phyloP scores from a whole-genome alignment of 352 stramenopile species.

The Phytopythium cucurbitacearum region DNA sequence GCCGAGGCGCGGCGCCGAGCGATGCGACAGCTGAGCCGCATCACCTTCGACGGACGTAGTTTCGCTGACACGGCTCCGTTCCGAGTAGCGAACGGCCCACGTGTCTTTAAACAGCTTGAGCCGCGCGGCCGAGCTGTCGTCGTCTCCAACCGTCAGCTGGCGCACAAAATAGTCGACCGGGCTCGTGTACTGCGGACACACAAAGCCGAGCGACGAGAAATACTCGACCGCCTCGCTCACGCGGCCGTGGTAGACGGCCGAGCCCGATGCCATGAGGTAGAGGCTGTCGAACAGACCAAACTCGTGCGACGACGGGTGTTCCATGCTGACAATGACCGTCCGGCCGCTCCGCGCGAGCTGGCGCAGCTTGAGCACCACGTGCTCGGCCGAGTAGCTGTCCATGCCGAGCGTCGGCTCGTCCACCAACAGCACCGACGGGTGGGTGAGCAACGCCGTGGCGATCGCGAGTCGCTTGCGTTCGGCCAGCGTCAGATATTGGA shows the following conservation, averaged over 20 bases:
- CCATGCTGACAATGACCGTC: slow-evolving; percentile 88
- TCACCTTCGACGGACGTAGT: slow-evolving; percentile 1
- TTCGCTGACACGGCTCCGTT: slow-evolving; percentile 8
- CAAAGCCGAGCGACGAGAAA: slow-evolving; percentile 45
- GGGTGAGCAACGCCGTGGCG: slow-evolving; percentile 72
- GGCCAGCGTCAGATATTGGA: slow-evolving; percentile 18
- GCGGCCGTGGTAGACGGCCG: slow-evolving; percentile 54
- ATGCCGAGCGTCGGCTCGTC: slow-evolving; percentile 80
- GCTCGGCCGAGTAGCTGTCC: slow-evolving; percentile 55
- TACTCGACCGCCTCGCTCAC: slow-evolving; percentile 43
- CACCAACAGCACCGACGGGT: slow-evolving; percentile 78
- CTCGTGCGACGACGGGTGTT: slow-evolving; percentile 70
- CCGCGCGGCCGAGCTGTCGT: slow-evolving; percentile 20
- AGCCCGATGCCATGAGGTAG: slow-evolving; percentile 47
- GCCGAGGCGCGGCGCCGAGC: slow-evolving; percentile 7
- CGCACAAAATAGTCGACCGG: slow-evolving; percentile 66
- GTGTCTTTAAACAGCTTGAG: slow-evolving; percentile 28
- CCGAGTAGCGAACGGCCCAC: slow-evolving; percentile 33
- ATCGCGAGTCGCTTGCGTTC: slow-evolving; percentile 83
- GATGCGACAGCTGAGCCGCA: background rate
- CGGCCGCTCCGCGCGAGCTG: slow-evolving; percentile 76
- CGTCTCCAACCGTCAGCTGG: slow-evolving; percentile 26
- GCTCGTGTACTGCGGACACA: slow-evolving; percentile 54
- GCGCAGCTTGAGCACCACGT: slow-evolving; percentile 44
- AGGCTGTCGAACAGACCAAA: slow-evolving; percentile 54